phyloP scores from a whole-genome alignment of 2,329 filamentous ascomycete genomes.

The Fusarium equiseti region DNA sequence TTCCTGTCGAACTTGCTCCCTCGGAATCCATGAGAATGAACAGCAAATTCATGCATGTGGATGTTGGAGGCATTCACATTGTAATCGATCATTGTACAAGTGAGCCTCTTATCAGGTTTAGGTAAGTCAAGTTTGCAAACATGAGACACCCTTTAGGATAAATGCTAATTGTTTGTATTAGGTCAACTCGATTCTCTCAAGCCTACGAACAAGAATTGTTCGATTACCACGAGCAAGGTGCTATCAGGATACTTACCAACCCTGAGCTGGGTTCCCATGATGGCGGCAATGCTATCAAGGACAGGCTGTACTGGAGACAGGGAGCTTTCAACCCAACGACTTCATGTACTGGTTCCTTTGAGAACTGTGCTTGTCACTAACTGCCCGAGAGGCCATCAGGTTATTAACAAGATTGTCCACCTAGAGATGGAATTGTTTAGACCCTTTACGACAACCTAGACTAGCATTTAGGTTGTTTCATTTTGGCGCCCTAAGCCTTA shows the following conservation, averaged over 20 bases:
- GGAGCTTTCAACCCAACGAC: slow-evolving; percentile 8
- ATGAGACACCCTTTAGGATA: neutral
- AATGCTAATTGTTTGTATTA: slow-evolving; percentile 14
- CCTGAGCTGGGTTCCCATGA: neutral
- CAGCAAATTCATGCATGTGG: slow-evolving; percentile 22
- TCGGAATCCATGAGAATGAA: slow-evolving; percentile 20
- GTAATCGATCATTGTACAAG: slow-evolving; percentile 24
- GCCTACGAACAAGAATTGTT: slow-evolving; percentile 24
- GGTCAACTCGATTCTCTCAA: slow-evolving; percentile 35
- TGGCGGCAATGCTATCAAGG: too few species aligned
- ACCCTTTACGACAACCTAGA: neutral
- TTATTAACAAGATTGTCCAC: neutral
- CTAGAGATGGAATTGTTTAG: neutral
- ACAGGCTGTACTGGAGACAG: neutral
- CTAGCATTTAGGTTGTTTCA: neutral
- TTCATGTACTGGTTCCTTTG: slow-evolving; percentile 23
- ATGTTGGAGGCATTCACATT: slow-evolving; percentile 31
- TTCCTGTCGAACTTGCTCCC: slow-evolving; percentile 26
- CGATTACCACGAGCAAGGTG: slow-evolving; percentile 7
- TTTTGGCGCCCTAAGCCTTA: neutral
- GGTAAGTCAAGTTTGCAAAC: slow-evolving; percentile 26
- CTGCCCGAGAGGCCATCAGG: neutral
- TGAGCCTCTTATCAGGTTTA: slow-evolving; percentile 27
- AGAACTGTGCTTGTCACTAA: slow-evolving; percentile 27
- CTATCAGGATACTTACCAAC: neutral